A percentile compares a stretch with the other conserved stretches of the same genome.
Conservation (phyloP, 352 stramenopile species). For the Phytopythium sindhum region DNA sequence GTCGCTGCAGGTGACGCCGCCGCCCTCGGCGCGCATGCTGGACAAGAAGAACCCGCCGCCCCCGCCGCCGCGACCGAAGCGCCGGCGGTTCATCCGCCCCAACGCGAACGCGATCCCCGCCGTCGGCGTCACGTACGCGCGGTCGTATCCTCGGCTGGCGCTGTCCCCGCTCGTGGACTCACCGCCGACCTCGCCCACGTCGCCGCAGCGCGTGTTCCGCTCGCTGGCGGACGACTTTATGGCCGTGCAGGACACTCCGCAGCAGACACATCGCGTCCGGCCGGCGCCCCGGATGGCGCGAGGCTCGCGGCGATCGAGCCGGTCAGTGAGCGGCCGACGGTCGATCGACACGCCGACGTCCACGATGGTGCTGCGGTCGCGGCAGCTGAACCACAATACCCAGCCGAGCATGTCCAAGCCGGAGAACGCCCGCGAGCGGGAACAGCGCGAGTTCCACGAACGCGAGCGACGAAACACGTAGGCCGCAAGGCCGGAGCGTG, state of each 20-base stretch:
- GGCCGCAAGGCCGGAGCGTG: not conserved
- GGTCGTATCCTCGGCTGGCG: constrained; percentile 29
- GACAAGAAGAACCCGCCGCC: constrained; percentile 64
- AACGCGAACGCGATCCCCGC: not conserved
- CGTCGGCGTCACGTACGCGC: constrained; percentile 23
- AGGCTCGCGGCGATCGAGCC: constrained; percentile 30
- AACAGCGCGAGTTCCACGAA: constrained; percentile 35
- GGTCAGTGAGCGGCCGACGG: constrained; percentile 21
- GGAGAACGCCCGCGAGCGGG: constrained; percentile 36
- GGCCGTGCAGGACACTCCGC: constrained; percentile 53
- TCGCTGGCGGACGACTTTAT: constrained; percentile 67
- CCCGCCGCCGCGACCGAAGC: constrained; percentile 35
- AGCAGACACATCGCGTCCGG: constrained; percentile 36
- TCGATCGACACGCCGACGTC: constrained; percentile 48
- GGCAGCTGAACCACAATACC: constrained; percentile 35
- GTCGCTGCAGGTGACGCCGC: constrained; percentile 54
- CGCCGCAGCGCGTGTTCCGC: constrained; percentile 43
- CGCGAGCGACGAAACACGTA: constrained; percentile 7
- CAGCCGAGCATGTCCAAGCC: constrained; percentile 27
- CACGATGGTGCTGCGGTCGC: constrained; percentile 60
- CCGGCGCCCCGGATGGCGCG: constrained; percentile 48
- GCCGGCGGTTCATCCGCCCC: constrained; percentile 12
- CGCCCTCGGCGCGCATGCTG: constrained; percentile 61
- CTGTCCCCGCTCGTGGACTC: constrained; percentile 33
- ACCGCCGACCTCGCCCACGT: constrained; percentile 25